Conservation (phyloP, 2,329 filamentous ascomycete genomes). For the Fusarium papillatum region DNA sequence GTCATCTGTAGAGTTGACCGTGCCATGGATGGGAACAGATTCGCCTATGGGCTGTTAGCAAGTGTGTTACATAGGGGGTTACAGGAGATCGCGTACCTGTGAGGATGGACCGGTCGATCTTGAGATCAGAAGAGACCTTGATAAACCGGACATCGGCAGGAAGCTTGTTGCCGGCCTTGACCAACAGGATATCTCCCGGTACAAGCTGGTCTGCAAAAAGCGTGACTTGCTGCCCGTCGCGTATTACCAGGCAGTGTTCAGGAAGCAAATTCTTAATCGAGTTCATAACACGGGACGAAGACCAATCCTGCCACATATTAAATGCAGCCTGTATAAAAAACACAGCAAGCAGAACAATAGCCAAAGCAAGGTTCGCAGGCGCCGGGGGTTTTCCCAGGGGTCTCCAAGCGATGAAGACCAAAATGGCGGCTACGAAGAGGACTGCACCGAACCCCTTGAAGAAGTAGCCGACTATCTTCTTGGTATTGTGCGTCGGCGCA, state of each 20-base stretch:
- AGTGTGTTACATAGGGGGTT: background rate
- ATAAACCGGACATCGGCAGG: constrained; percentile 81
- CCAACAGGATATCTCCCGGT: constrained; percentile 77
- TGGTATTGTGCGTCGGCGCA: constrained; percentile 29
- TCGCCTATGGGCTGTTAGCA: constrained; percentile 60
- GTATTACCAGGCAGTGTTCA: constrained; percentile 75
- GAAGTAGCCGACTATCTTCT: constrained; percentile 75
- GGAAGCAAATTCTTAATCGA: constrained; percentile 87
- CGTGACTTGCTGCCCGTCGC: constrained; percentile 66
- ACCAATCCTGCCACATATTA: constrained; percentile 82
- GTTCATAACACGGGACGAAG: constrained; percentile 81
- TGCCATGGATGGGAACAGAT: constrained; percentile 73
- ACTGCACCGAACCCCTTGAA: constrained; percentile 84
- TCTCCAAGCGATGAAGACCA: constrained; percentile 84
- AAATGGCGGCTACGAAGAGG: constrained; percentile 75
- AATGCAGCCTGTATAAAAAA: constrained; percentile 79
- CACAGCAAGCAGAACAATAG: constrained; percentile 79
- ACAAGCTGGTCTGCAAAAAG: constrained; percentile 73
- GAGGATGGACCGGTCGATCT: constrained; percentile 80
- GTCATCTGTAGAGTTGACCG: constrained; percentile 75
- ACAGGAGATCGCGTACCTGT: constrained; percentile 48
- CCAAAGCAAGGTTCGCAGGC: constrained; percentile 78
- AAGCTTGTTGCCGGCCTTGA: constrained; percentile 81
- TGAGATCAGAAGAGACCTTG: constrained; percentile 76
- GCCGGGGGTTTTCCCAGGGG: constrained; percentile 80